Evolutionary conservation across 768 basidiomycete genomes (phyloP).

Genomic region (Pulveroboletus sp.): DNA sequence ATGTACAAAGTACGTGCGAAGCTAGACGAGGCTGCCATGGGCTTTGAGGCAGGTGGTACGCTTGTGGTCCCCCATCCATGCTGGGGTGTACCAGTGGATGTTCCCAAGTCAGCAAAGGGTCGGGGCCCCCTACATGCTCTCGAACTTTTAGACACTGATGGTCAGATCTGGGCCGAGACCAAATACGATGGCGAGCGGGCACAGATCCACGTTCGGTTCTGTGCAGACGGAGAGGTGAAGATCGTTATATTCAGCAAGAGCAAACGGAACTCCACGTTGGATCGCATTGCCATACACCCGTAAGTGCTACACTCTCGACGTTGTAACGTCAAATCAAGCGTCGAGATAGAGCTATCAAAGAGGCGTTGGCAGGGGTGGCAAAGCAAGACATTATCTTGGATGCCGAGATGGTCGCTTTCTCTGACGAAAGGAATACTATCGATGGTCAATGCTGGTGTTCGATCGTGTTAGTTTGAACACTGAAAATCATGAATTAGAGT

Average conservation of each 20-base stretch:
- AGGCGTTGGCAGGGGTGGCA: slow-evolving; percentile 48
- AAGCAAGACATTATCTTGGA: slow-evolving; percentile 57
- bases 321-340: neutral
- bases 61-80: slow-evolving; percentile 34
- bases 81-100: slow-evolving; percentile 64
- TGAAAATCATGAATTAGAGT: slow-evolving; percentile 46
- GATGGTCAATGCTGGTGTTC: slow-evolving; percentile 54
- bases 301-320: slow-evolving; percentile 15
- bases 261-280: slow-evolving; percentile 75
- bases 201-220: slow-evolving; percentile 78
- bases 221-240: slow-evolving; percentile 32
- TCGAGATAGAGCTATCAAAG: slow-evolving; percentile 50
- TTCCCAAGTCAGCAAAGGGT: slow-evolving; percentile 84
- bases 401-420: slow-evolving; percentile 89
- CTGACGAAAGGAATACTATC: slow-evolving; percentile 51
- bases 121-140: slow-evolving; percentile 57
- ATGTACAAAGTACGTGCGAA: slow-evolving; percentile 55
- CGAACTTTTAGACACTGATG: slow-evolving; percentile 28
- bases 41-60: slow-evolving; percentile 36
- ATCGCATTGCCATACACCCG: slow-evolving; percentile 65
- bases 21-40: slow-evolving; percentile 54
- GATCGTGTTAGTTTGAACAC: neutral
- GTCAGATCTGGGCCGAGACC: slow-evolving; percentile 75
- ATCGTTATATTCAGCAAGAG: slow-evolving; percentile 90
- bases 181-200: slow-evolving; percentile 97